Base-by-base conservation (phyloP, 306 rosid genomes). In the Trifolium pratense region DNA sequence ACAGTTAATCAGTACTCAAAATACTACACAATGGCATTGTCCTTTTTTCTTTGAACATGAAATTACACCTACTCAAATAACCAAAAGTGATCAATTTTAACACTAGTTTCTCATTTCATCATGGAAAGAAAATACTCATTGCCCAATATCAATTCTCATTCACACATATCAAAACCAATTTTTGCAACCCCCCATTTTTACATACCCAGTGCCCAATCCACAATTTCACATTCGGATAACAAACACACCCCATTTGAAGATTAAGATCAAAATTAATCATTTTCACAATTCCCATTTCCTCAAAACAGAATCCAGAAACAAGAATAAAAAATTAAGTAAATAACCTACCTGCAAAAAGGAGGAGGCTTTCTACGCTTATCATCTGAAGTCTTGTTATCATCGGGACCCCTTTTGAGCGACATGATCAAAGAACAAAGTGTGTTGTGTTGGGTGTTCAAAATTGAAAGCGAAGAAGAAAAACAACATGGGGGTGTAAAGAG, bases 391-490 rank as follows among this genome's bases (percentile, higher is more conserved):
- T 84, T 87, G 53, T 78, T 86, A n/a, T 92, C 95, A 34, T 92
- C 98, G 3, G 88, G 86, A 69, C 87, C 87, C 79, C 98, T 80
- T 85, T 90, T 90, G 82, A 86, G 92, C 71, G 98, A 92, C 98
- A 90, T 90, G 84, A 70, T 42, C 63, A 69, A 76, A 59, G 40
- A 29, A 2, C 11, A 51, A 17, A 11, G 25, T 51, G 25, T 17
- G 57, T 51, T n/a, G 26, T 20, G 12, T 53, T 53, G 59, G 6
- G 7, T 53, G 14, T 59, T 59, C 42, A 29, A 29, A 57, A 59
- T 59, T 9, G 66, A 59, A 59, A 59, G 12, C 21, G 14, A 59
- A 59, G 0, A 57, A 13, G 5, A 57, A 25, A 1, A 25, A 5
- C 21, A 59, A 15, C 66, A 59, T 59, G 66, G 42, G 66, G 66